Evolutionary conservation across 352 stramenopile species (phyloP), one percentile per base, ranked within the genome.

Genomic region (Paralagenidium karlingii): DNA sequence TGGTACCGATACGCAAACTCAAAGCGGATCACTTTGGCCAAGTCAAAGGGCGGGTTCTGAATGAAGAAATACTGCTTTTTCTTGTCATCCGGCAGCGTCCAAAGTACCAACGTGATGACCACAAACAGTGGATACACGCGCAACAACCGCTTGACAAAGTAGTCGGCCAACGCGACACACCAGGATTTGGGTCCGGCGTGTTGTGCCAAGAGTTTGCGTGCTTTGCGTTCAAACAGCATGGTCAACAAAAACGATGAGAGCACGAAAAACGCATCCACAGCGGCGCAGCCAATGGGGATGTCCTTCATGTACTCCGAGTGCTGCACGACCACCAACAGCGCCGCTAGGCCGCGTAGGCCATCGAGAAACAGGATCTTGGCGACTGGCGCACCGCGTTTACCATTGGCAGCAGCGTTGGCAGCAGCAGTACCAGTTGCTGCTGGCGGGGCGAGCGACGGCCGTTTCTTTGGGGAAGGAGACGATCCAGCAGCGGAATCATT

Each of bases 91-190:
- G 66, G 54, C 15, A 77, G 34, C 12, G 61, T n/a, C 12, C 39
- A 53, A 10, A 70, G 31, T 8, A 64, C 26, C 20, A 61, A 34
- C 7, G 59, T 59, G 12, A 53, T 45, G 22, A 58, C 0, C 15
- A 43, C 47, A 25, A 78, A 78, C 9, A 78, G 43, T 37, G 64
- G 64, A 34, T 78, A 78, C 3, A 77, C 64, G 24, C 61, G 60
- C 12, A 78, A 62, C 33, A 78, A 67, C 0, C 61, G 64, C 31
- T 71, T 71, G 19, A 40, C 52, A 32, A 69, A 63, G 43, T 78
- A 74, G 51, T 75, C 61, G 12, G 25, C 12, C 8, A 62, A 36
- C 20, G 24, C n/a, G 13, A 38, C 18, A 10, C 12, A 18, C 46
- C 46, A 54, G 15, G 48, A 34, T 5, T 31, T 21, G 19, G 42